These are phyloP conservation scores for Leccinum imitatum DNA, from an alignment of 768 basidiomycete genomes.

Conservation along the genomic window DNA sequence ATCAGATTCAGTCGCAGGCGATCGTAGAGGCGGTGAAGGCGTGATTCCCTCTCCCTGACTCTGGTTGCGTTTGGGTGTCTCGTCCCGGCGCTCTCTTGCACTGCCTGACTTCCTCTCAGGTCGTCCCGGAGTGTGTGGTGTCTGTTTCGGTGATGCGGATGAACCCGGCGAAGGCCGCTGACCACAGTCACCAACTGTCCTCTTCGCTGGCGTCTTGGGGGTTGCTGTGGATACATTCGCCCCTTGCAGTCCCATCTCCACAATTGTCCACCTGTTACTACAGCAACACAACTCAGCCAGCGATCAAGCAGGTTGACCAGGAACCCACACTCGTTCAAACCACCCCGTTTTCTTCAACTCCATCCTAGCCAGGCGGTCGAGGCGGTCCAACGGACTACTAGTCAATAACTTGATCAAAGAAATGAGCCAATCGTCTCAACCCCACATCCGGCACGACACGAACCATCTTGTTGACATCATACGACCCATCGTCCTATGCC, in stretches of 20 bases:
- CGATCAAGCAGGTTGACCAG: not conserved
- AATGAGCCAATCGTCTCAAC: constrained; percentile 8
- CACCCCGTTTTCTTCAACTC: constrained; percentile 33
- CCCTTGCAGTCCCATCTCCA: constrained; percentile 24
- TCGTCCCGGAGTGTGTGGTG: not conserved
- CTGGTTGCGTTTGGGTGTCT: too few relatives aligned
- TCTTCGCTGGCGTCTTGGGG: constrained; percentile 9
- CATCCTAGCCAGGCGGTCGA: constrained; percentile 27
- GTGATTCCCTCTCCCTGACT: not conserved
- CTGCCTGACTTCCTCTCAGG: not conserved
- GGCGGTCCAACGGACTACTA: constrained; percentile 30
- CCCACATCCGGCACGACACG: not conserved
- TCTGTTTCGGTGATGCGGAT: not conserved
- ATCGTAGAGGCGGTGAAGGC: constrained; percentile 3
- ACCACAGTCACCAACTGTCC: not conserved
- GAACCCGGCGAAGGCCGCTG: not conserved
- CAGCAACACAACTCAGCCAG: not conserved
- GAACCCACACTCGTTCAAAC: constrained; percentile 29
- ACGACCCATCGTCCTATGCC: constrained; percentile 14
- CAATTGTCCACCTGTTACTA: constrained; percentile 31
- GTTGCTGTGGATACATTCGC: constrained; percentile 6
- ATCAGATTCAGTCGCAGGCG: constrained; percentile 4
- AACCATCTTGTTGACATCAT: constrained; percentile 30
- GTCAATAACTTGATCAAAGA: constrained; percentile 17
- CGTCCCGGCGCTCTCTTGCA: not conserved